Percentiles rank a stretch among this genome's conserved stretches.
These are phyloP conservation scores for Saccharomyces hybrid DNA, from an alignment of 1,139 yeast species.

Conservation along the genomic window DNA sequence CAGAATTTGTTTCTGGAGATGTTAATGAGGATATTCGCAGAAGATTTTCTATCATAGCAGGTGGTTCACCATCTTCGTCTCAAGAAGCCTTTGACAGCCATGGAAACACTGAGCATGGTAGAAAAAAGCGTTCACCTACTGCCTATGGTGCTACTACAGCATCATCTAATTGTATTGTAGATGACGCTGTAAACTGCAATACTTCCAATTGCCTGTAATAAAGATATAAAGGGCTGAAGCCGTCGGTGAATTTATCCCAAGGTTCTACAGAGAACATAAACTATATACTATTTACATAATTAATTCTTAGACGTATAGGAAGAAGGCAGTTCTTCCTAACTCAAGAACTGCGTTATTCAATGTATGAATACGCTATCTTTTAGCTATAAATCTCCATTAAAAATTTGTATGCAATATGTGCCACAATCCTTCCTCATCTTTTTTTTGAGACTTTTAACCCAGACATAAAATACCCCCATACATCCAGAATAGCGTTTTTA, in stretches of 20 bases:
- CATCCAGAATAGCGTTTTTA: background rate
- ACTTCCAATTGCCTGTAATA: background rate
- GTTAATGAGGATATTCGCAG: constrained; percentile 29
- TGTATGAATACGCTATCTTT: background rate
- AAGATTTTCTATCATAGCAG: constrained; percentile 34
- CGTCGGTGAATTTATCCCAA: background rate
- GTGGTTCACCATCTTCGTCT: constrained; percentile 20
- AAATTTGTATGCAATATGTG: no score
- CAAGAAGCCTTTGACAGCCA: background rate
- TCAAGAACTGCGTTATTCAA: background rate
- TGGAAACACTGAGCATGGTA: background rate
- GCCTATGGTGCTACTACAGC: background rate
- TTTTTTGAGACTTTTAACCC: background rate
- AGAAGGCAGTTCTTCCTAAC: background rate
- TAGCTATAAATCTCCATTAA: background rate
- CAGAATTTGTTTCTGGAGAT: constrained; percentile 50
- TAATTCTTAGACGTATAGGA: background rate
- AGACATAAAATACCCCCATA: background rate
- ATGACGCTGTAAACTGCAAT: constrained; percentile 1
- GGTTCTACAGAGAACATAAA: background rate
- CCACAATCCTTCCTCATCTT: no score
- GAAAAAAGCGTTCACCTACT: background rate
- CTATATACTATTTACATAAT: background rate
- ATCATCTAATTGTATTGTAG: background rate
- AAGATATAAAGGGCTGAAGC: background rate